Percentiles rank a stretch among this genome's conserved stretches.
Conservation (phyloP, 2,329 filamentous ascomycete species). For the Atkinsonella hypoxylon region DNA sequence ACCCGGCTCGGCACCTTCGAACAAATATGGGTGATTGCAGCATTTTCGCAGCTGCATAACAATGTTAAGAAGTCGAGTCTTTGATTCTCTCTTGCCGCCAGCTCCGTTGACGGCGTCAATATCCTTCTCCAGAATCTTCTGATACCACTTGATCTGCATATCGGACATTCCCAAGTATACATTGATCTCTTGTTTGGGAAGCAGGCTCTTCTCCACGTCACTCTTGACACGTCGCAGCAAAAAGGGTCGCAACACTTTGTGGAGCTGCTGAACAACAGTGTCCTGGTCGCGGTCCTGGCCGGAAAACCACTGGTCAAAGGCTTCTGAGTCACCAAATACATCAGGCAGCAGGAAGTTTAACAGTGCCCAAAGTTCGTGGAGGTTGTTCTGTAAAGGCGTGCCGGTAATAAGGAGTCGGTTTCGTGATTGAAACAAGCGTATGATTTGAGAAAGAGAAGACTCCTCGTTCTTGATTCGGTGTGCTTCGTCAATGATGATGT, state of each 20-base stretch:
- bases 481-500: conserved; percentile 96
- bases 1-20: conserved; percentile 92
- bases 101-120: conserved; percentile 98
- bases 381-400: conserved; percentile 92
- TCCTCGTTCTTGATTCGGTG: conserved; percentile 99
- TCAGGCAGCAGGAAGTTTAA: conserved; percentile 97
- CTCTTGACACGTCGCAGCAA: conserved; percentile 90
- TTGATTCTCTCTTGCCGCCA: conserved; percentile 91
- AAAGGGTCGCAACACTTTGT: conserved; percentile 86
- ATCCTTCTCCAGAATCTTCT: conserved; percentile 97
- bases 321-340: conserved; percentile 91
- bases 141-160: conserved; percentile 99
- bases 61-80: conserved; percentile 93
- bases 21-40: conserved; percentile 96
- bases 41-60: conserved; percentile 99
- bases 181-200: conserved; percentile 96
- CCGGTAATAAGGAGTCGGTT: conserved; percentile 94
- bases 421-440: conserved; percentile 88
- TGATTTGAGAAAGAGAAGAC: conserved; percentile 91
- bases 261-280: conserved; percentile 88
- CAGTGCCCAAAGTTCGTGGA: conserved; percentile 94
- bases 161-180: conserved; percentile 97
- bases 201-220: conserved; percentile 92
- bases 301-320: conserved; percentile 97
- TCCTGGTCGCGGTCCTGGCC: conserved; percentile 84